Evolutionary conservation across 345 rosid species (phyloP), one percentile per base, ranked within the genome.

Genomic region (Alliaria petiolata): DNA sequence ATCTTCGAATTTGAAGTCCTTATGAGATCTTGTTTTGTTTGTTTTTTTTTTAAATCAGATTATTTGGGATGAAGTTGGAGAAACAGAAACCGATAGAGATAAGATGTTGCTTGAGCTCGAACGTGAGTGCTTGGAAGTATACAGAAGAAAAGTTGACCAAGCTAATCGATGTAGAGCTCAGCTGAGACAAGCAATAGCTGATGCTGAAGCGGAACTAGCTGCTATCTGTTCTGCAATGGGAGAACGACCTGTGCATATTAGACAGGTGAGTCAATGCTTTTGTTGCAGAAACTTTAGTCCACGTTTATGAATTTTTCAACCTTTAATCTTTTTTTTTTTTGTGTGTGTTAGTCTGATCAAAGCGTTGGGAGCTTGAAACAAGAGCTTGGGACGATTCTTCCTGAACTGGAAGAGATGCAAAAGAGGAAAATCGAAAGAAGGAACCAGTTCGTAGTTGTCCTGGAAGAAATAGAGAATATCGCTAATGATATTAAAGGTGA

Each of bases 61-160:
- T 38, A 95, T 91, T 36, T 95, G 99, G 99, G 88, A 89, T 82
- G 99, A 95, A 83, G 92, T 95, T 54, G 99, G 99, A 45, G 99
- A 95, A 83, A 65, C 86, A 1, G 89, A 89, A 65, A 42, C 81
- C 20, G 97, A 92, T n/a, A 84, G 92, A 77, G 99, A 95, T 57
- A 80, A 84, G 74, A 89, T 89, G 97, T 71, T 95, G 62, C 87
- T 88, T 30, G 98, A 95, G 79, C 93, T 95, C 42, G 98, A 95
- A 68, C 92, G 82, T 72, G 98, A 95, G 73, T 95, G 99, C 75
- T 85, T 92, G 35, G 89, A 95, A 80, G 99, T 92, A 2, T 95
- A 95, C 73, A 85, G 96, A 80, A 81, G 97, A 73, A 95, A 88
- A 82, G 98, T 95, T 35, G 97, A 95, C 69, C 87, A 80, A 67